Percentiles rank a stretch among this genome's conserved stretches.
Evolutionary conservation across 345 rosid genomes (phyloP).

Genomic region (Dipteronia dyeriana): DNA sequence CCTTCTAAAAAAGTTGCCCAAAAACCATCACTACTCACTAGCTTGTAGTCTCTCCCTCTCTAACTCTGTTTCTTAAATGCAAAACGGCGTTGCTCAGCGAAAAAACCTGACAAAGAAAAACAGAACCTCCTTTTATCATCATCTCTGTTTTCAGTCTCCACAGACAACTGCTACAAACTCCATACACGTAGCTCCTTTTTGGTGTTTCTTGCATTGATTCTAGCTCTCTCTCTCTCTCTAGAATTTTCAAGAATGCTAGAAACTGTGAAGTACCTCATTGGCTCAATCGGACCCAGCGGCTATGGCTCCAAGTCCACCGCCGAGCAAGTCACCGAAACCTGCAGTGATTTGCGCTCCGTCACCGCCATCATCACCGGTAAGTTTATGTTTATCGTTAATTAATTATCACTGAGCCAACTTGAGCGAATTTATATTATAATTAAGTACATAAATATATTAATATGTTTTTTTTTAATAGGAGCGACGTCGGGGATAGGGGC

Average conservation of each 20-base stretch:
- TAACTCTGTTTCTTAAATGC: conserved; percentile 18
- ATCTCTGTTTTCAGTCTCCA: background rate
- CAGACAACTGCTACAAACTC: conserved; percentile 30
- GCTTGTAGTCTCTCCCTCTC: background rate
- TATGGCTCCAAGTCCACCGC: conserved; percentile 93
- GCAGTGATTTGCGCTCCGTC: conserved; percentile 54
- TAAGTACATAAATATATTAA: too few species aligned
- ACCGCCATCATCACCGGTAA: conserved; percentile 92
- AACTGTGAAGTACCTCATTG: conserved; percentile 72
- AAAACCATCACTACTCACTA: background rate
- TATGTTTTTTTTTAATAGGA: conserved; percentile 37
- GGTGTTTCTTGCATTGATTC: background rate
- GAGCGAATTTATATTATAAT: too few species aligned
- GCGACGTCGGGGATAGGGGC: conserved; percentile 98
- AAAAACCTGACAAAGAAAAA: conserved; percentile 38
- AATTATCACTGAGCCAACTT: too few species aligned
- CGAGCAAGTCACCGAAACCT: conserved; percentile 64
- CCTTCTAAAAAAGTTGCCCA: background rate
- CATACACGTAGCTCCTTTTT: background rate
- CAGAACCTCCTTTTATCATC: background rate
- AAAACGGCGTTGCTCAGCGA: conserved; percentile 43
- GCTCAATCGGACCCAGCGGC: conserved; percentile 77
- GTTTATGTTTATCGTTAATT: too few species aligned
- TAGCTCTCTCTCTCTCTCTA: background rate
- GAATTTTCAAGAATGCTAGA: conserved; percentile 49